Conservation (phyloP, 805 yeast species). For the Schwanniomyces sp. region DNA sequence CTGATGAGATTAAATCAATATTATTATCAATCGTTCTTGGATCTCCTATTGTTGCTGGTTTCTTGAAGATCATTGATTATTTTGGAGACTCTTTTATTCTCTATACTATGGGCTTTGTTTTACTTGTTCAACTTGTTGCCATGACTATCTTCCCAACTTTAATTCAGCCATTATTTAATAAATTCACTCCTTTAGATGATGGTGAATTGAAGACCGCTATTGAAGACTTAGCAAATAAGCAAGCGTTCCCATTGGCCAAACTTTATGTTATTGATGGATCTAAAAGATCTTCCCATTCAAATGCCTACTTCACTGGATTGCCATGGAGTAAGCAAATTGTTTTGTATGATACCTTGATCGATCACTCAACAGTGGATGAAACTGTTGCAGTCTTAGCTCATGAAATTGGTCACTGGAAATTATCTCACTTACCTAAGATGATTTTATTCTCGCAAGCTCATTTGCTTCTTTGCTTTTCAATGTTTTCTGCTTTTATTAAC, state of each 20-base stretch:
- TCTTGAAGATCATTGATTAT: slow-evolving; percentile 76
- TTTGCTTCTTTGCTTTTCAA: slow-evolving; percentile 60
- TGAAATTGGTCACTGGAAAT: slow-evolving; percentile 97
- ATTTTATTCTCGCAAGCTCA: slow-evolving; percentile 65
- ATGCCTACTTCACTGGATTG: slow-evolving; percentile 93
- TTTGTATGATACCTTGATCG: slow-evolving; percentile 85
- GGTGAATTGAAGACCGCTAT: slow-evolving; percentile 85
- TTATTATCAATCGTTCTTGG: slow-evolving; percentile 59
- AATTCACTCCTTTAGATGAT: slow-evolving; percentile 82
- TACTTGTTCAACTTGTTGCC: slow-evolving; percentile 68
- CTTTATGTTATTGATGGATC: slow-evolving; percentile 95
- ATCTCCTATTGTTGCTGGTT: slow-evolving; percentile 69
- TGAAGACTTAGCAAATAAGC: slow-evolving; percentile 71
- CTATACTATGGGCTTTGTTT: slow-evolving; percentile 72
- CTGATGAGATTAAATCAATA: slow-evolving; percentile 66
- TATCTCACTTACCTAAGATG: slow-evolving; percentile 82
- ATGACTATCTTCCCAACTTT: slow-evolving; percentile 80
- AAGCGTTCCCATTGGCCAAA: slow-evolving; percentile 83
- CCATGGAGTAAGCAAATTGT: slow-evolving; percentile 98
- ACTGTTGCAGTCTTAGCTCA: slow-evolving; percentile 96
- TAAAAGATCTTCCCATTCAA: slow-evolving; percentile 92
- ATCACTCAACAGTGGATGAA: slow-evolving; percentile 72
- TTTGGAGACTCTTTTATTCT: slow-evolving; percentile 81
- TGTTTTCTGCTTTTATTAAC: slow-evolving; percentile 77
- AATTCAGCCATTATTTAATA: slow-evolving; percentile 92